A percentile compares a stretch with the other conserved stretches of the same genome.
Conservation (phyloP, 495 filamentous ascomycete genomes). For the Bathelium albidoporum region DNA sequence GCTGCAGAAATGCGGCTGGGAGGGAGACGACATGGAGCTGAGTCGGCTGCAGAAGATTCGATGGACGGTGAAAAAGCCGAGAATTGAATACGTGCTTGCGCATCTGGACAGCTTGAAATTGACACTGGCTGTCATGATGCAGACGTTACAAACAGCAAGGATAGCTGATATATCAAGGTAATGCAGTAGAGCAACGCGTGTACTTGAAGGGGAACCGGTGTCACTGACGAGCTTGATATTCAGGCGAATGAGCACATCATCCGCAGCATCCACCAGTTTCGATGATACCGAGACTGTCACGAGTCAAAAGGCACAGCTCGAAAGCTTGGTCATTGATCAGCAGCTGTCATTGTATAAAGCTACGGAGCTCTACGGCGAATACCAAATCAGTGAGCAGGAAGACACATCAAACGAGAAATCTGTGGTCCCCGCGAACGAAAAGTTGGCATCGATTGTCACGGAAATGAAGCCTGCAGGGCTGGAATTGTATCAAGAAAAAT, state of each 20-base stretch:
- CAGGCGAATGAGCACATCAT: background rate
- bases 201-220: background rate
- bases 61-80: conserved; percentile 1
- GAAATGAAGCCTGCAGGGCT: background rate
- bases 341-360: background rate
- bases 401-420: background rate
- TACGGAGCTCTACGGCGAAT: background rate
- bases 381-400: background rate
- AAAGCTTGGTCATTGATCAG: background rate
- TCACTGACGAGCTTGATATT: background rate
- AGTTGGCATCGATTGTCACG: background rate
- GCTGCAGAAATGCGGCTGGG: background rate
- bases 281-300: background rate
- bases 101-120: conserved; percentile 4
- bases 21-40: background rate
- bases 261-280: background rate
- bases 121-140: conserved; percentile 5
- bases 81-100: background rate
- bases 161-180: background rate
- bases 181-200: background rate
- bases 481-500: conserved; percentile 1
- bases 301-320: background rate
- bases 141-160: background rate
- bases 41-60: background rate
- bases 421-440: background rate